Base-by-base conservation (phyloP, 768 basidiomycete genomes). In the Boletus coccyginus region DNA sequence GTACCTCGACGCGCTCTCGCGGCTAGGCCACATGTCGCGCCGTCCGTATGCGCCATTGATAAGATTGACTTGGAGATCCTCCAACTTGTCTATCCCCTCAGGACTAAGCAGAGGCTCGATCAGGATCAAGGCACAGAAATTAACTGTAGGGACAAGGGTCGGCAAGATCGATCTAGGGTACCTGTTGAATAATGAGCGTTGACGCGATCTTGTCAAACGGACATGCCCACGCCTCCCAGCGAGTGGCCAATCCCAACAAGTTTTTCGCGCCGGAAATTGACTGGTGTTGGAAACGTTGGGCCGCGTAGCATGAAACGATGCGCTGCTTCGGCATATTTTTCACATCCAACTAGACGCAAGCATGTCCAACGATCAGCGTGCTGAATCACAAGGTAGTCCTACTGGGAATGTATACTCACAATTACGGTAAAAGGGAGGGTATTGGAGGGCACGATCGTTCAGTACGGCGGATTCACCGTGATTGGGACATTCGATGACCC, bases 401-500 rank as follows among this genome's bases (percentile, higher is more conserved):
- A n/a, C n/a, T n/a, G n/a, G 16, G 36, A 38, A 39, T 39, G 19
- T 7, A 11, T 47, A 58, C 80, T 59, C 62, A 84, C 81, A 85
- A 46, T 73, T 72, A 45, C 74, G 75, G 46, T 74, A 72, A 65
- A 75, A 81, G 33, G 77, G 77, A 7, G 76, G 73, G 7, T 65
- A 63, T 41, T 73, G 74, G 51, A 87, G 71, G 1, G 74, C 66
- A n/a, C 63, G 59, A 45, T 77, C 76, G 65, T 88, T 89, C 60
- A 85, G 62, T 50, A 66, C 53, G 0, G 78, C 83, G 7, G 86
- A 80, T 62, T 81, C 81, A 13, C 87, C 87, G 64, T 89, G 87
- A 62, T 89, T 89, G 3, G 87, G 87, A 64, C 86, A 86, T 55
- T 89, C 87, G 58, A 89, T 75, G 38, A 78, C 76, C 85, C 86